Base-by-base conservation (phyloP, 768 basidiomycete species). In the Amanita muscaria region DNA sequence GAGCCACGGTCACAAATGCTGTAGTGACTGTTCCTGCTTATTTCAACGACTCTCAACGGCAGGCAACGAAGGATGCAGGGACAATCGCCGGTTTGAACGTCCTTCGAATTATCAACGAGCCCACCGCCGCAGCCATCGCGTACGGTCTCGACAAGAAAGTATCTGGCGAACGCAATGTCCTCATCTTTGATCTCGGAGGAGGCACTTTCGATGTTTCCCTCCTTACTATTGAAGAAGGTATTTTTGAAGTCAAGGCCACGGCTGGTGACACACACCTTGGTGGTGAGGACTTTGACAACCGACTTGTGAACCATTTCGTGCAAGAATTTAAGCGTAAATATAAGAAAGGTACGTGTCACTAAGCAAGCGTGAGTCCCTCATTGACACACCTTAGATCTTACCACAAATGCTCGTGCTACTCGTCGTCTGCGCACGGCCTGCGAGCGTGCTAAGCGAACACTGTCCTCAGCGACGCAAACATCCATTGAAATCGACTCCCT, bases 21-120 rank as follows among this genome's bases (percentile, higher is more conserved):
- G 94, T 98, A 55, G 83, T 97, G 58, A 94, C 92, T 21, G 85
- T 97, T 51, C 93, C 93, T 24, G 92, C 93, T 29, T 97, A 97
- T 74, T 97, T 97, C 77, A 98, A 98, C 66, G 92, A 98, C 72
- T 93, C 94, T 19, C 94, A 98, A 63, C 88, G 94, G 61, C 91
- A 94, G 59, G 94, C 94, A 16, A 98, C 94, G 57, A 98, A 96
- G 73, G 94, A 98, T 59, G 92, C 94, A 29, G 94, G 94, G 55
- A 80, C 79, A 49, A 97, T 98, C 57, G 77, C 91, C 15, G 94
- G 94, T 51, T 69, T 98, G 53, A 91, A 94, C 61, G 87, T 97
- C 49, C 87, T 94, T 59, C 91, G 94, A 70, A 96, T 97, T 65
- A 94, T 97, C 72, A 97, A 97, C 70, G 94, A 98, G 66, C 92